phyloP scores from a whole-genome alignment of 805 yeast genomes.

The Grigorovia yakushimaensis region DNA sequence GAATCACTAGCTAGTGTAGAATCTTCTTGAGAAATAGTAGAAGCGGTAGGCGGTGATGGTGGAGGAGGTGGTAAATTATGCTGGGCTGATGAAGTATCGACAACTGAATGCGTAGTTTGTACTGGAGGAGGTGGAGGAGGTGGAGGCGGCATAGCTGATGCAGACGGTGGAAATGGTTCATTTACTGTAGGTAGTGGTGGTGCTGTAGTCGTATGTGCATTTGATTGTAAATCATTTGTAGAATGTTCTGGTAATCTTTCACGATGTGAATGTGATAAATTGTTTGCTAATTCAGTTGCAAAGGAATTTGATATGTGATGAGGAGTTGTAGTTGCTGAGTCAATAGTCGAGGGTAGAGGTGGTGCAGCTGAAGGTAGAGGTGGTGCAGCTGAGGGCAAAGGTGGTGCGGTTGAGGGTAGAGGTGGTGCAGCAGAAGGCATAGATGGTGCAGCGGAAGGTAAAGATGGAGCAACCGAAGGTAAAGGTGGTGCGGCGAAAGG shows the following conservation, averaged over 20 bases:
- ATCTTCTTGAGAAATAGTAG: conserved; percentile 14
- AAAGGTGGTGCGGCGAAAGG: conserved; percentile 20
- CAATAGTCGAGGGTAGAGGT: conserved; percentile 11
- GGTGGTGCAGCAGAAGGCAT: conserved; percentile 5
- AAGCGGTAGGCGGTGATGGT: conserved; percentile 15
- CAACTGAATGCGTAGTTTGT: too few relatives aligned
- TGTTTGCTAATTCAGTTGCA: conserved; percentile 2
- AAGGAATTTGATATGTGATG: neutral
- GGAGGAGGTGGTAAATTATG: conserved; percentile 12
- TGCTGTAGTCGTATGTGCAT: conserved; percentile 5
- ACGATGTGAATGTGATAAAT: conserved; percentile 3
- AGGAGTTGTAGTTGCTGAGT: conserved; percentile 11
- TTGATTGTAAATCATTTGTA: neutral
- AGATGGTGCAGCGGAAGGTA: conserved; percentile 9
- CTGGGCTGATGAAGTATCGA: conserved; percentile 12
- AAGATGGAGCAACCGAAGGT: conserved; percentile 13
- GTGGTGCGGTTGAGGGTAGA: conserved; percentile 5
- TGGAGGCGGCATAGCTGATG: conserved; percentile 11
- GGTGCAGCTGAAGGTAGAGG: conserved; percentile 9
- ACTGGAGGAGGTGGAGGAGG: conserved; percentile 19
- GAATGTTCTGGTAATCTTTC: conserved; percentile 9
- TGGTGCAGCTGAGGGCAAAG: conserved; percentile 1
- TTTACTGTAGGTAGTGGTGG: conserved; percentile 6
- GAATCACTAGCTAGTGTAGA: conserved; percentile 7
- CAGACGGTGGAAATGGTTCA: conserved; percentile 15